Conservation (phyloP, 2,329 filamentous ascomycete species). For the Pyrenochaeta sp. region DNA sequence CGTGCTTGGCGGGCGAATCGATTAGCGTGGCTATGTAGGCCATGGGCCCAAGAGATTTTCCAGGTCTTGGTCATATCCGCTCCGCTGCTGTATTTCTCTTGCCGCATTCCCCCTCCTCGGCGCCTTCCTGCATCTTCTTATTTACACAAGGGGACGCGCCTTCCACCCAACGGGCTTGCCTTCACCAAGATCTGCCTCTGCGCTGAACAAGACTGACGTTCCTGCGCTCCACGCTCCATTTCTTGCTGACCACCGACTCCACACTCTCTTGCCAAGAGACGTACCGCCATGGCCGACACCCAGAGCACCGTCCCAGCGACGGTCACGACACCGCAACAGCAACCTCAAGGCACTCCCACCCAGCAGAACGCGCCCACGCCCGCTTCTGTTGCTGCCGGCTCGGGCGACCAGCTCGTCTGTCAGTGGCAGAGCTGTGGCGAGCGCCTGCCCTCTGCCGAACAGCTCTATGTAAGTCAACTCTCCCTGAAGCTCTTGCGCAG, state of each 20-base stretch:
- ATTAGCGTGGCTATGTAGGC: no score
- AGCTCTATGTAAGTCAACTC: conserved; percentile 68
- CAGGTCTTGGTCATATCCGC: no score
- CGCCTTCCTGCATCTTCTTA: conserved; percentile 10
- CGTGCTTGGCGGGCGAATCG: no score
- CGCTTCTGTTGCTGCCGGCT: conserved; percentile 36
- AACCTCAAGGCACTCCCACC: conserved; percentile 42
- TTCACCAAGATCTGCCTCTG: conserved; percentile 5
- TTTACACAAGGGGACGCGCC: conserved; percentile 11
- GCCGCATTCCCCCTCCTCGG: conserved; percentile 3
- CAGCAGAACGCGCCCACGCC: conserved; percentile 45
- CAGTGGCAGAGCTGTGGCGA: conserved; percentile 72
- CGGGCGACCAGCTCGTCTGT: conserved; percentile 60
- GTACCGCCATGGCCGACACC: conserved; percentile 19
- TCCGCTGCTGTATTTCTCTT: no score
- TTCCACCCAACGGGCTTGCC: conserved; percentile 1
- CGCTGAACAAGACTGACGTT: conserved; percentile 3
- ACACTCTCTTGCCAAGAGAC: conserved; percentile 14
- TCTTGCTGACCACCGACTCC: neutral
- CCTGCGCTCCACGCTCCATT: neutral
- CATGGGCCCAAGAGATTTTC: no score
- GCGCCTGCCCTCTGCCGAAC: conserved; percentile 65
- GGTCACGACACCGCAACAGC: conserved; percentile 40
- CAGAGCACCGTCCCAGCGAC: conserved; percentile 32
- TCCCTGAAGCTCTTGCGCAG: no score